Conservation (phyloP, 2,329 filamentous ascomycete species). For the Exophiala sideris region DNA sequence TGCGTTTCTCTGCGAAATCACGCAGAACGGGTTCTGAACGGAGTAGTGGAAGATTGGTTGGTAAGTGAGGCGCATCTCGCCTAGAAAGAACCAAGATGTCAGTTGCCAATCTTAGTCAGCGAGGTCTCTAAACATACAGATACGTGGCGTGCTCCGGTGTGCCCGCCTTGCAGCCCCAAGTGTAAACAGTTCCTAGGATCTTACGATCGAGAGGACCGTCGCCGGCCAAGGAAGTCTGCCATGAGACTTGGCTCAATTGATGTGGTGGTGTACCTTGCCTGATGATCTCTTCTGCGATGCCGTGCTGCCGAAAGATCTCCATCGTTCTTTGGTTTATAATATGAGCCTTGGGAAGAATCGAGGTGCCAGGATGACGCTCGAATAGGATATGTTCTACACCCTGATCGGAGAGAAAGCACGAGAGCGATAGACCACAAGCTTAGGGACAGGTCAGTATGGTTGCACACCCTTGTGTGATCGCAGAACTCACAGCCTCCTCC, state of each 20-base stretch:
- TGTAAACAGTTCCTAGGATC: not conserved
- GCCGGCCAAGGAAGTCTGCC: conserved; percentile 32
- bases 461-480: not conserved
- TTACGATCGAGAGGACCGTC: conserved; percentile 17
- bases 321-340: conserved; percentile 32
- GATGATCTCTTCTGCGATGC: conserved; percentile 31
- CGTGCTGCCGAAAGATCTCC: conserved; percentile 30
- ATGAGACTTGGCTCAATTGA: conserved; percentile 30
- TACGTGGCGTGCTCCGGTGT: not conserved
- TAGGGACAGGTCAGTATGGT: not conserved
- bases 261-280: conserved; percentile 21
- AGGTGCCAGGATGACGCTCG: conserved; percentile 32
- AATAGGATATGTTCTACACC: conserved; percentile 30
- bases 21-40: conserved; percentile 33
- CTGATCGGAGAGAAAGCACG: conserved; percentile 32
- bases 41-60: not conserved
- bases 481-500: conserved; percentile 28
- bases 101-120: not conserved
- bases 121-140: not conserved
- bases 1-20: conserved; percentile 30
- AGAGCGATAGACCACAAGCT: conserved; percentile 30
- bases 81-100: not conserved
- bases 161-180: not conserved
- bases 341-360: conserved; percentile 34
- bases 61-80: not conserved